These are phyloP conservation scores for Shiraia sp. DNA, from an alignment of 2,329 filamentous ascomycete species.

Conservation along the genomic window DNA sequence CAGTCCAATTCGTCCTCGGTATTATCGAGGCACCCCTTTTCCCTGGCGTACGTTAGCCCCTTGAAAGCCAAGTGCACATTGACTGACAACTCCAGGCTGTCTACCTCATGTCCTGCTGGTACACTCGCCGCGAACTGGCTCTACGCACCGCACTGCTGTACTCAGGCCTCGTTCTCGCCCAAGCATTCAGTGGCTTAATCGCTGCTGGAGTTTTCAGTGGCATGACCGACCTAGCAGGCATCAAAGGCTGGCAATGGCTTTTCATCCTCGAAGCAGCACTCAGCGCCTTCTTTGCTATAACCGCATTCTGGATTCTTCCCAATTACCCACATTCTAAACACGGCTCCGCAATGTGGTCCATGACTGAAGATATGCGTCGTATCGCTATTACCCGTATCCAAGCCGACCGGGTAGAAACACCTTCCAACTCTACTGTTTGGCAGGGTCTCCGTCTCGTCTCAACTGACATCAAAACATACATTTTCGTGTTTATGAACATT, in stretches of 20 bases:
- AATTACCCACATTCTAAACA: conserved; percentile 1
- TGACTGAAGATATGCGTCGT: conserved; percentile 5
- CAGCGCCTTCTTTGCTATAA: conserved; percentile 1
- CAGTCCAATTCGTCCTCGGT: conserved; percentile 62
- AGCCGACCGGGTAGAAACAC: conserved; percentile 9
- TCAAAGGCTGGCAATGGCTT: conserved; percentile 42
- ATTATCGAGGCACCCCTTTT: conserved; percentile 69
- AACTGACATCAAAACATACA: conserved; percentile 10
- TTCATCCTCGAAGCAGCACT: conserved; percentile 28
- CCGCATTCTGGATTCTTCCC: conserved; percentile 2
- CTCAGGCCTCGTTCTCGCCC: conserved; percentile 58
- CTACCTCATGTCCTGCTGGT: conserved; percentile 15
- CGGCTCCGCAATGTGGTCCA: conserved; percentile 1
- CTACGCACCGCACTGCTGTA: conserved; percentile 41
- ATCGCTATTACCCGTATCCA: conserved; percentile 6
- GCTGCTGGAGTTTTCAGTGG: conserved; percentile 44
- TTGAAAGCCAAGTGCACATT: not conserved
- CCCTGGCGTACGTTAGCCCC: conserved; percentile 41
- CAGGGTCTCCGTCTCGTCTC: conserved; percentile 13
- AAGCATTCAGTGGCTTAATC: conserved; percentile 61
- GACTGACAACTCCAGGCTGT: conserved; percentile 5
- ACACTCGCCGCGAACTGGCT: conserved; percentile 10
- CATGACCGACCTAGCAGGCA: conserved; percentile 38
- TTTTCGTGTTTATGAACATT: conserved; percentile 15
- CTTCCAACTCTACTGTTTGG: conserved; percentile 12